A percentile compares a stretch with the other conserved stretches of the same genome.
Conservation (phyloP, 2,329 filamentous ascomycete genomes). For the Seiridium unicorne region DNA sequence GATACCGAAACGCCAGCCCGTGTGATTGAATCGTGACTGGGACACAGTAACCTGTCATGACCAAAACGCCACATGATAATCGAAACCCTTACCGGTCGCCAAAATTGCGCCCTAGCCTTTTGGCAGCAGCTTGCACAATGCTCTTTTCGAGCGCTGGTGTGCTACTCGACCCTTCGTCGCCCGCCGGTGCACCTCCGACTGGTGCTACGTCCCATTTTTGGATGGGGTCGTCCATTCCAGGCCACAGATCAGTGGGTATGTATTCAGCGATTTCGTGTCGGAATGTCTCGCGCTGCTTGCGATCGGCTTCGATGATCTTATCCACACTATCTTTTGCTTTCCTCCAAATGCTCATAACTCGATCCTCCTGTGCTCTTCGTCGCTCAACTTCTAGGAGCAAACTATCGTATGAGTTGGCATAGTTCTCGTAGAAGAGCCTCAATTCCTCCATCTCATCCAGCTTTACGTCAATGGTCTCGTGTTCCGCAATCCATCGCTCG, state of each 20-base stretch:
- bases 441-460: constrained; percentile 77
- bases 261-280: constrained; percentile 80
- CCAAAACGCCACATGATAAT: background rate
- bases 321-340: constrained; percentile 78
- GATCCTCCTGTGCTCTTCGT: constrained; percentile 68
- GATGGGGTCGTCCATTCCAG: constrained; percentile 64
- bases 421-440: constrained; percentile 82
- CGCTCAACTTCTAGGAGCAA: constrained; percentile 82
- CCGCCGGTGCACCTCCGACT: constrained; percentile 26
- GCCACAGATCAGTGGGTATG: constrained; percentile 86
- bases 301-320: constrained; percentile 71
- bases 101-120: constrained; percentile 12
- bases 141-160: constrained; percentile 27
- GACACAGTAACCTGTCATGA: background rate
- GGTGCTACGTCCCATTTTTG: constrained; percentile 49
- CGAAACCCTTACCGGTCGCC: background rate
- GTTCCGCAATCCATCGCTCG: constrained; percentile 71
- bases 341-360: constrained; percentile 70
- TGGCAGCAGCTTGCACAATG: constrained; percentile 25
- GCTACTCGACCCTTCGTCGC: constrained; percentile 18
- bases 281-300: constrained; percentile 73
- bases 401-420: constrained; percentile 79
- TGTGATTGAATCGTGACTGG: background rate
- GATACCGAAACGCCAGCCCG: background rate
- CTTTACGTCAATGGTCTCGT: constrained; percentile 64